Conservation (phyloP, 345 rosid genomes). For the Dipteronia dyeriana region DNA sequence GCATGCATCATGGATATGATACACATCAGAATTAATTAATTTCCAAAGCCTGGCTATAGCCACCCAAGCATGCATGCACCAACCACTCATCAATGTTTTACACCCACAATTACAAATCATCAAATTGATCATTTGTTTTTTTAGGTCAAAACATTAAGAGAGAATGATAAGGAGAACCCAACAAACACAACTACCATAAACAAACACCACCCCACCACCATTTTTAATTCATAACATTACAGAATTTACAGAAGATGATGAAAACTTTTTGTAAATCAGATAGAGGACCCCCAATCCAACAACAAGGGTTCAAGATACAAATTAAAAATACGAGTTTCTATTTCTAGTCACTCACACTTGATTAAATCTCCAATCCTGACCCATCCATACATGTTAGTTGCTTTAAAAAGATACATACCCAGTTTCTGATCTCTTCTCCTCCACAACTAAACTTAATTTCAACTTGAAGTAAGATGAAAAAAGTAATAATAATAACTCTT, state of each 20-base stretch:
- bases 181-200: conserved; percentile 8
- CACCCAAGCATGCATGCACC: conserved; percentile 11
- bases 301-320: conserved; percentile 11
- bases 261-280: conserved; percentile 9
- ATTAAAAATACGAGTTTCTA: background rate
- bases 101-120: background rate
- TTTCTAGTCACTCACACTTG: background rate
- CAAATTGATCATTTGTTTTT: background rate
- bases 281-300: conserved; percentile 12
- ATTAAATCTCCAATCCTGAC: background rate
- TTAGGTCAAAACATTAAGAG: conserved; percentile 3
- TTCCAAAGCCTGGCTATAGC: background rate
- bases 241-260: background rate
- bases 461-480: background rate
- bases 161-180: background rate
- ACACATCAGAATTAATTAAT: too few species aligned
- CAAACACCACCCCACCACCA: conserved; percentile 1
- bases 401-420: conserved; percentile 6
- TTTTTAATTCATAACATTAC: background rate
- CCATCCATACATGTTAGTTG: conserved; percentile 12
- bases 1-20: background rate
- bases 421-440: conserved; percentile 6
- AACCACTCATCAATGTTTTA: background rate
- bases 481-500: too few species aligned
- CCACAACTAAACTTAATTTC: conserved; percentile 12